Evolutionary conservation across 495 filamentous ascomycete genomes (phyloP), one percentile per base, ranked within the genome.

Genomic region (Corynascus novoguineensis): DNA sequence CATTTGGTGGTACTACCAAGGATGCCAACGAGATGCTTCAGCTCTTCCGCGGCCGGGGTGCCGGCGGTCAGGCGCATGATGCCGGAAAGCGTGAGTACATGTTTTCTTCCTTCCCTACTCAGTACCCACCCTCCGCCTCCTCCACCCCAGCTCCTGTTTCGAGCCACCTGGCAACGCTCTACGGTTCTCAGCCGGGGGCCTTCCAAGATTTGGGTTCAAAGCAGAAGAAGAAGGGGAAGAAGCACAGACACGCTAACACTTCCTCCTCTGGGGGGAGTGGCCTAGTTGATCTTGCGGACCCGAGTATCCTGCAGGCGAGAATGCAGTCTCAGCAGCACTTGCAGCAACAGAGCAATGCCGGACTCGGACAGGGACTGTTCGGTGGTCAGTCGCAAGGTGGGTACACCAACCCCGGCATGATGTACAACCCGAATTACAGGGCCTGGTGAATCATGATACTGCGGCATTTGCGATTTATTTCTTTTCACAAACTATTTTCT

Each of bases 221-320:
- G 86, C 87, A 91, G 84, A 96, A 93, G 88, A 96, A 95, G 88
- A 95, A 96, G 88, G 90, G 89, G 83, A 95, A 95, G 85, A 93
- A 95, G 87, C 90, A 95, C 79, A 95, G 90, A 86, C 90, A 96
- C 86, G 91, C 91, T 93, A 95, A 95, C 88, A 95, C 91, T 92
- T 95, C 90, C 88, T 93, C 90, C 85, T 92, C 89, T 83, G 89
- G 89, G 82, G 90, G 90, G 80, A 84, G 85, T 86, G 90, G 87
- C 82, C 84, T 95, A 90, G 90, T 95, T 81, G 90, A 97, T 92
- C 88, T 95, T 91, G 88, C 88, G 81, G 91, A 96, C 88, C 90
- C 92, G 79, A 96, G 90, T 82, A 96, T 97, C 81, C 85, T 99
- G 81, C 93, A 97, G 79, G 90, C 89, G 74, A 88, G 93, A 80